Percentiles rank a stretch among this genome's conserved stretches.
phyloP scores from a whole-genome alignment of 108 stramenopile species.

The Skeletonema marinoi region DNA sequence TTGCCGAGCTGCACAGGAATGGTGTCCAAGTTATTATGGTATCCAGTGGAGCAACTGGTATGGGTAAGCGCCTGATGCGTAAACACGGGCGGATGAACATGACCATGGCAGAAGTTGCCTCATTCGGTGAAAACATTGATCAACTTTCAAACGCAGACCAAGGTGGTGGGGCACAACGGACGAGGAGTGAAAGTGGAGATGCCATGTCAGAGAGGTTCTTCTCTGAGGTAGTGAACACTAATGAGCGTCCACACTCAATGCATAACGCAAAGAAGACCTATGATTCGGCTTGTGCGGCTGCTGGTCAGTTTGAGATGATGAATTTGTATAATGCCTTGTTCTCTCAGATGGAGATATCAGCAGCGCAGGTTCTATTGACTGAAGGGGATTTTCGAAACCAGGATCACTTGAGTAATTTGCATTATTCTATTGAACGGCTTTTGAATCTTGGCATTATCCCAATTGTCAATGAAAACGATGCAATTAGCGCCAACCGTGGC shows the following conservation, averaged over 20 bases:
- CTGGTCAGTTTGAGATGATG: conserved; percentile 98
- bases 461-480: conserved; percentile 98
- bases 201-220: conserved; percentile 37
- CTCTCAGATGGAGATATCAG: conserved; percentile 78
- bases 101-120: conserved; percentile 60
- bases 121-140: not conserved
- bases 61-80: conserved; percentile 82
- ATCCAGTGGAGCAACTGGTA: conserved; percentile 80
- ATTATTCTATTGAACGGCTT: conserved; percentile 83
- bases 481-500: conserved; percentile 89
- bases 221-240: conserved; percentile 43
- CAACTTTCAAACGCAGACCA: not conserved
- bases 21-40: conserved; percentile 86
- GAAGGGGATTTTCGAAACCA: conserved; percentile 86
- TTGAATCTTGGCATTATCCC: conserved; percentile 92
- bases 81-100: conserved; percentile 71
- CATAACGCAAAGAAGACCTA: conserved; percentile 84
- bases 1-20: conserved; percentile 75
- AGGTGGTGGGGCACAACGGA: not conserved
- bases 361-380: conserved; percentile 92
- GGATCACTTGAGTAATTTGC: conserved; percentile 72
- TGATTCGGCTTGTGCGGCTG: conserved; percentile 95
- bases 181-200: conserved; percentile 15
- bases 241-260: conserved; percentile 56
- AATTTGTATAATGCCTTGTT: conserved; percentile 92